phyloP scores from a whole-genome alignment of 177 flowering plant genomes.

The Viscum album region DNA sequence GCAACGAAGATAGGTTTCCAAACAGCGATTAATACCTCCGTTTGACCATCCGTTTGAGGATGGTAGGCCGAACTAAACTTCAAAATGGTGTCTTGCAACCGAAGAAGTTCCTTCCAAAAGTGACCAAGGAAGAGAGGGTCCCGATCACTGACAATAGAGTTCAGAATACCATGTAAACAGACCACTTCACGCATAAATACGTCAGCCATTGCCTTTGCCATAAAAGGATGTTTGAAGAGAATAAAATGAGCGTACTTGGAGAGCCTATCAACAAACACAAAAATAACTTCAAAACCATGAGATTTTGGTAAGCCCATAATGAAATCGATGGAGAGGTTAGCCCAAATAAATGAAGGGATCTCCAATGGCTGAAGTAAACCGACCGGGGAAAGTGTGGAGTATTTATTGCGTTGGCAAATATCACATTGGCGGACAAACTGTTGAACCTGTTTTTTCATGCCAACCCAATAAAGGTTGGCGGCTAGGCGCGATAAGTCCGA shows the following conservation, averaged over 20 bases:
- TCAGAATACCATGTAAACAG: conserved; percentile 12
- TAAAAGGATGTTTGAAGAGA: conserved; percentile 9
- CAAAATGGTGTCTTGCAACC: background rate
- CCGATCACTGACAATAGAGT: conserved; percentile 5
- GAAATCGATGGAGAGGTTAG: conserved; percentile 12
- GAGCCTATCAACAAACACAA: conserved; percentile 5
- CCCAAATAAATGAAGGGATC: conserved; percentile 11
- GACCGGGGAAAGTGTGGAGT: too few species aligned
- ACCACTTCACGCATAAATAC: background rate
- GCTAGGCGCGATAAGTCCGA: too few species aligned
- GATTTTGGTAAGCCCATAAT: conserved; percentile 12
- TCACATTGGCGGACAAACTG: too few species aligned
- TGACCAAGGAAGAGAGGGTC: conserved; percentile 10
- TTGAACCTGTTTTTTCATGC: too few species aligned
- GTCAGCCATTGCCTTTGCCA: conserved; percentile 9
- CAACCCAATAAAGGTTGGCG: too few species aligned
- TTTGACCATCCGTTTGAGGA: background rate
- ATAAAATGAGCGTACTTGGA: conserved; percentile 15
- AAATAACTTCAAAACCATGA: background rate
- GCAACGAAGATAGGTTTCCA: background rate
- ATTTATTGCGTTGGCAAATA: too few species aligned
- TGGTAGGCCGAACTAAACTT: background rate
- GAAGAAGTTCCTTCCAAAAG: background rate
- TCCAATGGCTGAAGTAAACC: conserved; percentile 14
- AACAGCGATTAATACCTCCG: background rate